Evolutionary conservation across 805 yeast species (phyloP).

Genomic region (Starmerella geochares): DNA sequence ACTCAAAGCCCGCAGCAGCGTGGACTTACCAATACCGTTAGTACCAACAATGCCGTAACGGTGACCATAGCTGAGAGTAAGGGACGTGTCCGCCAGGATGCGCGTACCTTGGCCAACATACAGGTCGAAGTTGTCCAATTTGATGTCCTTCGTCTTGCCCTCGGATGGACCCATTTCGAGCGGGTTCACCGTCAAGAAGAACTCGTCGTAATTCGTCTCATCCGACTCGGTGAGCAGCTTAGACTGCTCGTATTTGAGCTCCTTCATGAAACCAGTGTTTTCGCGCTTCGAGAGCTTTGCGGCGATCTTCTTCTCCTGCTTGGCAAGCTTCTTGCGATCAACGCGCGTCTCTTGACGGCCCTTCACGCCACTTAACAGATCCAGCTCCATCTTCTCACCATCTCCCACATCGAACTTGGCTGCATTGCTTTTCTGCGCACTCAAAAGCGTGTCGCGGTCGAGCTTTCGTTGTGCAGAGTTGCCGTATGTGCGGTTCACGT

Average conservation of each 20-base stretch:
- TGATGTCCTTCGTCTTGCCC: constrained; percentile 94
- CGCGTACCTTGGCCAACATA: constrained; percentile 95
- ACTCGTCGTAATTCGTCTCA: constrained; percentile 78
- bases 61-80: constrained; percentile 81
- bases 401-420: constrained; percentile 54
- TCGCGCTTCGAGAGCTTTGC: constrained; percentile 85
- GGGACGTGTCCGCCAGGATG: constrained; percentile 76
- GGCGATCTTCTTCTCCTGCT: constrained; percentile 94
- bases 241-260: constrained; percentile 56
- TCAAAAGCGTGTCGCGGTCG: constrained; percentile 53
- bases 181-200: constrained; percentile 91
- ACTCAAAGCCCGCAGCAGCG: constrained; percentile 78
- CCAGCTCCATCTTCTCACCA: constrained; percentile 56
- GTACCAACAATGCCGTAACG: constrained; percentile 97
- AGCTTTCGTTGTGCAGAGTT: constrained; percentile 86
- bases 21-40: constrained; percentile 99
- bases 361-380: constrained; percentile 65
- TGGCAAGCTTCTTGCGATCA: constrained; percentile 90
- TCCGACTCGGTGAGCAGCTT: constrained; percentile 58
- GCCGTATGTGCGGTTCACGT: constrained; percentile 34
- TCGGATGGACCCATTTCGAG: constrained; percentile 54
- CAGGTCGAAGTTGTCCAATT: constrained; percentile 82
- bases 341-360: constrained; percentile 79
- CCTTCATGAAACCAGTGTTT: constrained; percentile 28
- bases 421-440: constrained; percentile 57